phyloP scores from a whole-genome alignment of 441 rosid species.

The Pelargonium fulgidum region DNA sequence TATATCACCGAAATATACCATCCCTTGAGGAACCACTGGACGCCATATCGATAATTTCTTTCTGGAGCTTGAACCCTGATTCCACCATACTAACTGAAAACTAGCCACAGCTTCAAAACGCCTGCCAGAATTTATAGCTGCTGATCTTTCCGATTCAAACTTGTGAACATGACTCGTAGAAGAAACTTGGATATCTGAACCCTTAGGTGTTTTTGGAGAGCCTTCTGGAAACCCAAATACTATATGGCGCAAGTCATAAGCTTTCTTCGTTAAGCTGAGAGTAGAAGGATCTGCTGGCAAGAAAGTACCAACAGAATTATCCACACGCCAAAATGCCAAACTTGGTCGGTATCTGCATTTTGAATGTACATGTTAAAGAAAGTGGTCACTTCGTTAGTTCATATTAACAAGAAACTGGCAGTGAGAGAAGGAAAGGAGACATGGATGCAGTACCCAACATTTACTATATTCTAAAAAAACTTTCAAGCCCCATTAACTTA shows the following conservation, averaged over 20 bases:
- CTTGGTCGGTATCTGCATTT: constrained; percentile 51
- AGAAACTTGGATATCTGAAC: constrained; percentile 30
- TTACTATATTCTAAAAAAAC: background rate
- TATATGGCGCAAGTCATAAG: constrained; percentile 70
- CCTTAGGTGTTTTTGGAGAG: constrained; percentile 33
- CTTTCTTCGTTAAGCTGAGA: constrained; percentile 45
- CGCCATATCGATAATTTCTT: constrained; percentile 90
- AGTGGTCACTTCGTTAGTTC: background rate
- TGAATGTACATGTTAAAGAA: constrained; percentile 10
- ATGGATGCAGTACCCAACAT: background rate
- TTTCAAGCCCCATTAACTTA: background rate
- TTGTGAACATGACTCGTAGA: constrained; percentile 30
- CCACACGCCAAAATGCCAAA: constrained; percentile 90
- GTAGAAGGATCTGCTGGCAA: constrained; percentile 65
- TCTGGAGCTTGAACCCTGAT: constrained; percentile 61
- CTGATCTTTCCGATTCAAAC: constrained; percentile 30
- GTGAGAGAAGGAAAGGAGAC: background rate
- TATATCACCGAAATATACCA: constrained; percentile 90
- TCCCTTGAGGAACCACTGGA: constrained; percentile 65
- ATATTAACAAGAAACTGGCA: constrained; percentile 6
- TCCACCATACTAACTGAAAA: constrained; percentile 90
- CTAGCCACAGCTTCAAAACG: constrained; percentile 75
- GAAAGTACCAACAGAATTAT: constrained; percentile 79
- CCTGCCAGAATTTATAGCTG: constrained; percentile 46
- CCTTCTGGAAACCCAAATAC: constrained; percentile 52